These are phyloP conservation scores for Filosporella fistucella DNA, from an alignment of 495 filamentous ascomycete species.

Conservation along the genomic window DNA sequence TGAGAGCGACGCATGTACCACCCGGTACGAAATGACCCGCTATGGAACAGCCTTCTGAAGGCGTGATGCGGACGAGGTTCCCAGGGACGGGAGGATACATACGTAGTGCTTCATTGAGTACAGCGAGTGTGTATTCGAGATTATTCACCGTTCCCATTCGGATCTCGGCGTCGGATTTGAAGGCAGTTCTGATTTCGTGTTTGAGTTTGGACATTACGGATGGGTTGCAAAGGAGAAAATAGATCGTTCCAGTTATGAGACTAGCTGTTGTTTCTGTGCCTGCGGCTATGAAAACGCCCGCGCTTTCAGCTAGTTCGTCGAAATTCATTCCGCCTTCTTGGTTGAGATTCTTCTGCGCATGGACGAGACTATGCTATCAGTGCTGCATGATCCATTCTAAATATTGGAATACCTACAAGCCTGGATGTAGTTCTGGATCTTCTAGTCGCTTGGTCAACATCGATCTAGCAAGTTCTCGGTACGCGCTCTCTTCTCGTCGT, in stretches of 20 bases:
- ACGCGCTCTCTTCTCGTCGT: too few relatives aligned
- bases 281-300: constrained; percentile 35
- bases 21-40: constrained; percentile 10
- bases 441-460: constrained; percentile 8
- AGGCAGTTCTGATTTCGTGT: constrained; percentile 45
- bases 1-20: background rate
- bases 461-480: constrained; percentile 5
- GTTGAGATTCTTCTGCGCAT: constrained; percentile 1
- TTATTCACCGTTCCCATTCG: constrained; percentile 36
- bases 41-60: constrained; percentile 1
- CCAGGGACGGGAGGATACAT: constrained; percentile 27
- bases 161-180: constrained; percentile 49
- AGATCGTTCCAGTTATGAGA: constrained; percentile 45
- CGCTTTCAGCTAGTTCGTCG: constrained; percentile 6
- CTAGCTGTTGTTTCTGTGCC: constrained; percentile 61
- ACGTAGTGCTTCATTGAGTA: constrained; percentile 66
- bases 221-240: constrained; percentile 44
- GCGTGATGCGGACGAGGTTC: background rate
- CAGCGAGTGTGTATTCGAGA: constrained; percentile 47
- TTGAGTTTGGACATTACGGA: constrained; percentile 37
- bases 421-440: background rate
- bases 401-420: constrained; percentile 10
- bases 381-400: too few relatives aligned
- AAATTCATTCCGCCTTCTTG: constrained; percentile 6
- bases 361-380: too few relatives aligned